These are phyloP conservation scores for Scutellaria barbata DNA, from an alignment of 257 asterid genomes.

Conservation along the genomic window DNA sequence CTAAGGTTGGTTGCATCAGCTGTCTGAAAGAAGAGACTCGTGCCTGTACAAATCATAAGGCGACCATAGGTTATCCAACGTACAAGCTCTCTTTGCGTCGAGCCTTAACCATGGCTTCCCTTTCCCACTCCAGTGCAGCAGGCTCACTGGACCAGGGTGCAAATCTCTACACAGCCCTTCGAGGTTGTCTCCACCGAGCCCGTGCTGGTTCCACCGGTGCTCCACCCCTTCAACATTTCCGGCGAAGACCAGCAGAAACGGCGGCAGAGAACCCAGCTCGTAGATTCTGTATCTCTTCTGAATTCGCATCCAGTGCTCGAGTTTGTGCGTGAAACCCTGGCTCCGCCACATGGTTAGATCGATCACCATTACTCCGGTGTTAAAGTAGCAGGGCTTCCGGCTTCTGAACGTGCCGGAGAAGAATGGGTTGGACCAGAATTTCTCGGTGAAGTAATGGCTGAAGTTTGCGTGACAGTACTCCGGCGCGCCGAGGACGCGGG, in stretches of 20 bases:
- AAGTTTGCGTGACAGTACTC: slow-evolving; percentile 85
- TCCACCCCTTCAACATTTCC: slow-evolving; percentile 72
- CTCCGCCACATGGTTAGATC: slow-evolving; percentile 65
- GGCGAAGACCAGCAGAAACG: slow-evolving; percentile 66
- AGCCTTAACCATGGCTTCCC: slow-evolving; percentile 92
- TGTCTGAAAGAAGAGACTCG: slow-evolving; percentile 57
- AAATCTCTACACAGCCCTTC: slow-evolving; percentile 72
- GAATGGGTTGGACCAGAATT: slow-evolving; percentile 65
- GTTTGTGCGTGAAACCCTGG: slow-evolving; percentile 50
- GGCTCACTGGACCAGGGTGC: slow-evolving; percentile 88
- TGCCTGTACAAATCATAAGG: slow-evolving; percentile 67
- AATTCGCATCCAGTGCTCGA: slow-evolving; percentile 81
- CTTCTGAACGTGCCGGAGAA: slow-evolving; percentile 46
- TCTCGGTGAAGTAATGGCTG: slow-evolving; percentile 69
- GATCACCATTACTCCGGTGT: slow-evolving; percentile 93
- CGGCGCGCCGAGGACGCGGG: slow-evolving; percentile 75
- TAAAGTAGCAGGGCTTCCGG: slow-evolving; percentile 72
- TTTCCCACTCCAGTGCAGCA: slow-evolving; percentile 89
- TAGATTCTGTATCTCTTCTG: slow-evolving; percentile 69
- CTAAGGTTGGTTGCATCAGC: slow-evolving; percentile 39
- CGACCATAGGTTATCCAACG: slow-evolving; percentile 79
- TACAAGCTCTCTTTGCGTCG: slow-evolving; percentile 75
- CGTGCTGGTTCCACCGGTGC: slow-evolving; percentile 92
- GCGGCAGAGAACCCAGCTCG: slow-evolving; percentile 79
- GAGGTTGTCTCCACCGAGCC: slow-evolving; percentile 80